A percentile compares a stretch with the other conserved stretches of the same genome.
Conservation (phyloP, 352 stramenopile species). For the Phytopythium aichiense region DNA sequence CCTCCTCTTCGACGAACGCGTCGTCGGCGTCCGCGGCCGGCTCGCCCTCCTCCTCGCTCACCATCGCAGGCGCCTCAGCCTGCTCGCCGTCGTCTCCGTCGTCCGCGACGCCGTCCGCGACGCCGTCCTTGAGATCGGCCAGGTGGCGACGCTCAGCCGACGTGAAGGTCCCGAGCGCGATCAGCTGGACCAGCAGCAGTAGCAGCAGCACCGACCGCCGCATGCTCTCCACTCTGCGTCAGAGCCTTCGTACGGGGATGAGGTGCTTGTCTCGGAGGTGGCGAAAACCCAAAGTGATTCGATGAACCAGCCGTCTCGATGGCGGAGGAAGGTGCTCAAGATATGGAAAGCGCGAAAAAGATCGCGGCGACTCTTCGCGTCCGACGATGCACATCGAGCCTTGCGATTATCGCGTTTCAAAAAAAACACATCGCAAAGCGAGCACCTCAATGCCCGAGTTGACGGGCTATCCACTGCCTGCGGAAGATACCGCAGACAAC, state of each 20-base stretch:
- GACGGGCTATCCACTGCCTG: too few species aligned
- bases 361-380: slow-evolving; percentile 1
- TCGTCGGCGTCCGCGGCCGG: background rate
- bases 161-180: background rate
- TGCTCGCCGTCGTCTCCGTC: background rate
- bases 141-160: background rate
- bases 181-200: slow-evolving; percentile 1
- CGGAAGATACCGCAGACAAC: too few species aligned
- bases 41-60: background rate
- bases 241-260: background rate
- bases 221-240: background rate
- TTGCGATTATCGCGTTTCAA: too few species aligned
- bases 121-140: background rate
- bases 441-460: too few species aligned
- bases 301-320: too few species aligned
- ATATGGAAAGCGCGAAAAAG: background rate
- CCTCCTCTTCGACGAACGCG: background rate
- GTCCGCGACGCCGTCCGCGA: background rate
- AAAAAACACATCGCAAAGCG: too few species aligned
- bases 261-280: background rate
- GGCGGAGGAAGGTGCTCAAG: background rate
- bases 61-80: background rate
- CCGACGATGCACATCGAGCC: background rate
- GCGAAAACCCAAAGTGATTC: background rate
- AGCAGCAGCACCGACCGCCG: background rate